Conservation (phyloP, 2,329 filamentous ascomycete genomes). For the Fusarium sacchari region DNA sequence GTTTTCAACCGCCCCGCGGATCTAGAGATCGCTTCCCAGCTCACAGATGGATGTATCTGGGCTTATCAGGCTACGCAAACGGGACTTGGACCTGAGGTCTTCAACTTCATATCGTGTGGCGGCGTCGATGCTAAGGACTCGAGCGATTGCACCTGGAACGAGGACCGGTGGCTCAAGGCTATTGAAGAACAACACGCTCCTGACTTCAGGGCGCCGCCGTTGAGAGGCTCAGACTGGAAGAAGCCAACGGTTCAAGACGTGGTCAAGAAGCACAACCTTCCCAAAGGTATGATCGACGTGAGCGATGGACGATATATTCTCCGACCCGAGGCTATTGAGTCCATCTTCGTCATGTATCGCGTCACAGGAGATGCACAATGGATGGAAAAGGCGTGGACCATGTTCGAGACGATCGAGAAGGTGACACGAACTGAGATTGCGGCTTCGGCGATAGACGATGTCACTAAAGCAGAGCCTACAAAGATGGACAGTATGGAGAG, state of each 20-base stretch:
- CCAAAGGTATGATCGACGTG: slow-evolving; percentile 65
- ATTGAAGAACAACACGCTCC: slow-evolving; percentile 39
- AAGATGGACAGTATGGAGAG: slow-evolving; percentile 75
- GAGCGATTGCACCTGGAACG: slow-evolving; percentile 50
- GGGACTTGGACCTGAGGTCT: slow-evolving; percentile 69
- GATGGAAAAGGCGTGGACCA: slow-evolving; percentile 77
- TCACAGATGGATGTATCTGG: slow-evolving; percentile 73
- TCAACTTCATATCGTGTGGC: slow-evolving; percentile 58
- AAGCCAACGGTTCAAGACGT: slow-evolving; percentile 40
- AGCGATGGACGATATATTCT: slow-evolving; percentile 70
- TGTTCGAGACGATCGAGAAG: slow-evolving; percentile 73
- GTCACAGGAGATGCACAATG: slow-evolving; percentile 73
- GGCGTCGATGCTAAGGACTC: slow-evolving; percentile 38
- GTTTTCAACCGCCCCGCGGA: slow-evolving; percentile 66
- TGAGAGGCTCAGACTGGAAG: slow-evolving; percentile 38
- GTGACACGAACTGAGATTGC: slow-evolving; percentile 71
- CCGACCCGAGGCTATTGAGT: slow-evolving; percentile 81
- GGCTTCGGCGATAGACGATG: slow-evolving; percentile 73
- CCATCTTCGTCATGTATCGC: slow-evolving; percentile 81
- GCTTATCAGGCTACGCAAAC: slow-evolving; percentile 66
- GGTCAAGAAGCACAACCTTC: slow-evolving; percentile 49
- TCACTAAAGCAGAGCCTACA: slow-evolving; percentile 52
- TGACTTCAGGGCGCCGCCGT: slow-evolving; percentile 38
- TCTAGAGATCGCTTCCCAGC: slow-evolving; percentile 64
- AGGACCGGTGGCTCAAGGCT: slow-evolving; percentile 45